Percentiles rank a stretch among this genome's conserved stretches.
These are phyloP conservation scores for Beauveria rudraprayagi DNA, from an alignment of 2,329 filamentous ascomycete species.

Conservation along the genomic window DNA sequence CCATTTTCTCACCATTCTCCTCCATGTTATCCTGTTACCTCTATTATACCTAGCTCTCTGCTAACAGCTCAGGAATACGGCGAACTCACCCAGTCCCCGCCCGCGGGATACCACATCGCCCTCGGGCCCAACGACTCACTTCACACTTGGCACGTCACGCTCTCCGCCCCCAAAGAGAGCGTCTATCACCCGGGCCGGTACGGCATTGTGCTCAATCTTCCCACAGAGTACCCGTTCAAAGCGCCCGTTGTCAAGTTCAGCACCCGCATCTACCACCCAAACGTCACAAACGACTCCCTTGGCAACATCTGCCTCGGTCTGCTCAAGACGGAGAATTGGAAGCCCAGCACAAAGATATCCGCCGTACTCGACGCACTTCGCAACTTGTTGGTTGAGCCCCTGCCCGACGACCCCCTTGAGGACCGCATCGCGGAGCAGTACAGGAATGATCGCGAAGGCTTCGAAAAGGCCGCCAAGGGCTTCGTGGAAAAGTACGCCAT, in stretches of 20 bases:
- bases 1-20: not conserved
- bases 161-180: constrained; percentile 36
- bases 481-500: constrained; percentile 69
- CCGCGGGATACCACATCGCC: constrained; percentile 37
- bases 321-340: constrained; percentile 84
- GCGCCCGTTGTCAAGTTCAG: constrained; percentile 70
- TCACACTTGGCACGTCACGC: constrained; percentile 43
- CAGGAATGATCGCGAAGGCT: constrained; percentile 57
- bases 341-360: constrained; percentile 70
- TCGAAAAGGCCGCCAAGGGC: constrained; percentile 65
- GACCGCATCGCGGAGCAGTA: constrained; percentile 78
- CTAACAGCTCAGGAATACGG: constrained; percentile 38
- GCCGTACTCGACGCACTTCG: constrained; percentile 71
- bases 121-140: constrained; percentile 41
- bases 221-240: constrained; percentile 83
- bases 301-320: constrained; percentile 81
- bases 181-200: constrained; percentile 61
- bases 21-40: no score
- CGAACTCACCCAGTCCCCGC: constrained; percentile 41
- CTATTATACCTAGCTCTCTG: not conserved
- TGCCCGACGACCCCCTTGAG: constrained; percentile 86
- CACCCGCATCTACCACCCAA: constrained; percentile 93
- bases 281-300: constrained; percentile 78
- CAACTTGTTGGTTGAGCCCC: constrained; percentile 68
- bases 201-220: constrained; percentile 64